A percentile compares a stretch with the other conserved stretches of the same genome.
Evolutionary conservation across 345 rosid genomes (phyloP).

Genomic region (Corchorus olitorius): DNA sequence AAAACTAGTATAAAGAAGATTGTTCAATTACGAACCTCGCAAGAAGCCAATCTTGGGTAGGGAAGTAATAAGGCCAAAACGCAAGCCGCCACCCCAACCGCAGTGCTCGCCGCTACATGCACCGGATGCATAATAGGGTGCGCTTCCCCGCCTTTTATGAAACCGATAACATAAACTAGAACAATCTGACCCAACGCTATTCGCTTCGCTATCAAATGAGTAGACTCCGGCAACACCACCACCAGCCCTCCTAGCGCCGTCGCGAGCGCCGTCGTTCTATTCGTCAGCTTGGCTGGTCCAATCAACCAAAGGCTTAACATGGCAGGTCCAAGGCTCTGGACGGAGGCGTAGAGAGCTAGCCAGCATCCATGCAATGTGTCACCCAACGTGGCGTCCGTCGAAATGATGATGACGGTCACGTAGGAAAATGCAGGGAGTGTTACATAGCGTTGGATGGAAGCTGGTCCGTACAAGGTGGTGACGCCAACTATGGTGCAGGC

Average conservation of each 20-base stretch:
- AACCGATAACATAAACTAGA: conserved; percentile 60
- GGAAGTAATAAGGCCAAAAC: conserved; percentile 71
- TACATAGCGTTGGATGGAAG: conserved; percentile 40
- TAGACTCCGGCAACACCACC: conserved; percentile 60
- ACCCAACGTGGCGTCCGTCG: conserved; percentile 77
- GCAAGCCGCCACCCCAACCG: conserved; percentile 72
- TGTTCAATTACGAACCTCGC: conserved; percentile 49
- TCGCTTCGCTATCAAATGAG: conserved; percentile 65
- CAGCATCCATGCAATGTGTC: conserved; percentile 72
- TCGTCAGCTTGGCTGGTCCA: conserved; percentile 61
- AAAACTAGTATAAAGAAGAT: neutral
- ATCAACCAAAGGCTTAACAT: conserved; percentile 62
- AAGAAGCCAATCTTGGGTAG: conserved; percentile 70
- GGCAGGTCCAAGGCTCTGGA: conserved; percentile 71
- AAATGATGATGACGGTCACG: conserved; percentile 60
- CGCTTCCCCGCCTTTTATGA: conserved; percentile 51
- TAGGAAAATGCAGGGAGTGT: conserved; percentile 85
- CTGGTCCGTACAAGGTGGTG: conserved; percentile 68
- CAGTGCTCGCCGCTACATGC: conserved; percentile 77
- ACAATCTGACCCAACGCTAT: conserved; percentile 87
- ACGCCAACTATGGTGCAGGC: conserved; percentile 78
- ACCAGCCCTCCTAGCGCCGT: conserved; percentile 61
- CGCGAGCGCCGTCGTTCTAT: conserved; percentile 52
- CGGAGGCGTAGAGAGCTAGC: conserved; percentile 72
- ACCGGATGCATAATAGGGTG: conserved; percentile 72